A percentile compares a stretch with the other conserved stretches of the same genome.
Conservation (phyloP, 805 yeast genomes). For the Vanderwaltozyma yarrowii region DNA sequence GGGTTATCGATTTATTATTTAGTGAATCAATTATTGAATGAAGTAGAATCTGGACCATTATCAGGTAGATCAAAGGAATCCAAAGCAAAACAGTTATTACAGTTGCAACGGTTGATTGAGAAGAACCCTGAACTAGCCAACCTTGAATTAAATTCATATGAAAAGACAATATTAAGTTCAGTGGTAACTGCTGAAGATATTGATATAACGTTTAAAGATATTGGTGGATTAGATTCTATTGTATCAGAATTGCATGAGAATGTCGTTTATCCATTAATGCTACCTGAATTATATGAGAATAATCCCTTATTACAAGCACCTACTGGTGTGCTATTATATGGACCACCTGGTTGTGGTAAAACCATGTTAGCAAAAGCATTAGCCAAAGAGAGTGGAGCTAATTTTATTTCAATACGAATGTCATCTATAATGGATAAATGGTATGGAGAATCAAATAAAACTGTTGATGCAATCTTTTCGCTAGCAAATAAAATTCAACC, state of each 20-base stretch:
- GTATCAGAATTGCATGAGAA: constrained; percentile 81
- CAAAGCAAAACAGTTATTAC: constrained; percentile 48
- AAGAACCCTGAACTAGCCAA: constrained; percentile 47
- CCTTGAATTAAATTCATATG: constrained; percentile 55
- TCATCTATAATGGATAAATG: constrained; percentile 93
- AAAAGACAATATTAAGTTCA: constrained; percentile 61
- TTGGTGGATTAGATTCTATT: constrained; percentile 81
- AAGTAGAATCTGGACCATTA: constrained; percentile 34
- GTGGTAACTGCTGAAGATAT: constrained; percentile 83
- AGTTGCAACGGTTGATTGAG: constrained; percentile 46
- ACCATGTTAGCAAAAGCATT: constrained; percentile 95
- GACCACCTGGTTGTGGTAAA: constrained; percentile 98
- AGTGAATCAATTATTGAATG: constrained; percentile 35
- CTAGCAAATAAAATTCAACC: constrained; percentile 86
- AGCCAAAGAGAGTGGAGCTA: constrained; percentile 86
- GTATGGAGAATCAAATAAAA: constrained; percentile 94
- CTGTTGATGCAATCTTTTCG: constrained; percentile 86
- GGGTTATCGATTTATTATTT: constrained; percentile 62
- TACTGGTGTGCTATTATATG: constrained; percentile 83
- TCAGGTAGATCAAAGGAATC: constrained; percentile 41
- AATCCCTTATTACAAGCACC: constrained; percentile 82
- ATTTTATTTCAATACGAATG: constrained; percentile 83
- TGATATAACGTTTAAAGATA: constrained; percentile 60
- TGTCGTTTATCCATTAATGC: constrained; percentile 76
- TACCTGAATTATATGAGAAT: constrained; percentile 62